Base-by-base conservation (phyloP, 768 basidiomycete species). In the Terana coerulea region DNA sequence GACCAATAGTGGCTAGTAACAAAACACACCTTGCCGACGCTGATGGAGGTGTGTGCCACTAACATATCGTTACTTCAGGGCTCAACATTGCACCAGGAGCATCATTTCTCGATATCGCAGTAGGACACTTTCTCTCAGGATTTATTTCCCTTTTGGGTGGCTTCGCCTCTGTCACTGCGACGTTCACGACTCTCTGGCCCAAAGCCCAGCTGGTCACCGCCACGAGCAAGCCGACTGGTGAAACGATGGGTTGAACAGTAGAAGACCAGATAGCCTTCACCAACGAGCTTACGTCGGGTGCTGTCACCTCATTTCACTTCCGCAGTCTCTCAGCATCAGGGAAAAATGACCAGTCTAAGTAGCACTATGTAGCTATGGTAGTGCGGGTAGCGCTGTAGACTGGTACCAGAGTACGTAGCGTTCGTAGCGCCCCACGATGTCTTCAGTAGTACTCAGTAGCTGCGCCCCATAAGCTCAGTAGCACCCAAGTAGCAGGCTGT, bases 221-320 rank as follows among this genome's bases (percentile, higher is more conserved):
- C 10, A 40, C 52, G 47, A 59, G 57, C 17, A 34, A 34, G 10
- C 33, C 33, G 33, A 34, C 33, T 10, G 33, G 33, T 10, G 33
- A 34, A 17, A 10, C 10, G 10, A 34, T 10, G n/a, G n/a, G 10
- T 10, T 49, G n/a, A 17, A 34, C 10, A 10, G n/a, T n/a, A 10
- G 10, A 34, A 10, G 33, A 34, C 17, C 33, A 34, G 33, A 34
- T 34, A 10, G n/a, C 17, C 33, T 10, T 34, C 33, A 34, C 33
- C 10, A 17, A 17, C 10, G n/a, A 10, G 33, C 33, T 34, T n/a
- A 34, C 10, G 10, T 10, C 10, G 33, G 33, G 33, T 34, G 33
- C 33, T 10, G 10, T 34, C 10, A 10, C 17, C 33, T 10, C 33
- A 34, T 34, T 34, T 34, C 33, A 34, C 33, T 10, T n/a, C 17